phyloP scores from a whole-genome alignment of 257 asterid genomes.

The Petunia secreta region DNA sequence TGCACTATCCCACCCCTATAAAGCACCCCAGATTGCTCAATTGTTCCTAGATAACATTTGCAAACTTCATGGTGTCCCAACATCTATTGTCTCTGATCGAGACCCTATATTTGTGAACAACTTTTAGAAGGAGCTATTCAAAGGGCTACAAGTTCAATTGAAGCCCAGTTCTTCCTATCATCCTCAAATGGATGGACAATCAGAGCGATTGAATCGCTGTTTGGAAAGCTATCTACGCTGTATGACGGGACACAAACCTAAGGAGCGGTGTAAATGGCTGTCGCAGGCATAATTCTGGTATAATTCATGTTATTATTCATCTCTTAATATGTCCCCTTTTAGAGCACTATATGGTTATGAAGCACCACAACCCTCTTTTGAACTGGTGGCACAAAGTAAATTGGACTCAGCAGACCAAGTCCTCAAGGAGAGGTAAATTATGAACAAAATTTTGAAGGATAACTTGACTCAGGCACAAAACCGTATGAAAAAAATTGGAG shows the following conservation, averaged over 20 bases:
- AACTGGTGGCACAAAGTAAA: no score
- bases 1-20: neutral
- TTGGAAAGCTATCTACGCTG: neutral
- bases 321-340: no score
- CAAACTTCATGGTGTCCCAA: neutral
- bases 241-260: no score
- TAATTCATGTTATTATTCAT: no score
- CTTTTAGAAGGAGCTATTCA: no score
- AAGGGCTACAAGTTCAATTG: neutral
- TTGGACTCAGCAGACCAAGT: neutral
- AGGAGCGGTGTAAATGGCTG: no score
- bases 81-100: neutral
- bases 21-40: neutral
- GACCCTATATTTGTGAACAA: neutral
- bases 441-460: neutral
- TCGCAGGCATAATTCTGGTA: no score
- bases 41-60: neutral
- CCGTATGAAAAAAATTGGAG: no score
- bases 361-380: no score
- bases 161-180: neutral
- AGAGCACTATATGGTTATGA: no score
- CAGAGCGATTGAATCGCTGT: no score
- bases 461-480: no score
- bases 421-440: neutral
- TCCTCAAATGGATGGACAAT: neutral